phyloP scores from a whole-genome alignment of 768 basidiomycete genomes.

The Clavaria fumosa region DNA sequence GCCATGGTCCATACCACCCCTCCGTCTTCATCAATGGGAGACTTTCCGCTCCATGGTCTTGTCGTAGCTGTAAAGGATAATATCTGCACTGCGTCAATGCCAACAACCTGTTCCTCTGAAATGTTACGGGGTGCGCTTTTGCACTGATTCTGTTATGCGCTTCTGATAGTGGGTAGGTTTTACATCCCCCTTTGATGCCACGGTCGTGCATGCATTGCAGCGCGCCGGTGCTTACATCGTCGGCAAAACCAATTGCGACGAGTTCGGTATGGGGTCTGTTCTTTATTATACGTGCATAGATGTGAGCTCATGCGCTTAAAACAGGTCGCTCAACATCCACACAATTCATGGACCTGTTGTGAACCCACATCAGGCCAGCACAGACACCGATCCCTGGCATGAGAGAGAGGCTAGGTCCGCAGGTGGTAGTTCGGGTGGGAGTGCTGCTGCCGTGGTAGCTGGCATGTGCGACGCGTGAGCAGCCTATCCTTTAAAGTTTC shows the following conservation, averaged over 20 bases:
- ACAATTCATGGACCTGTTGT: conserved; percentile 62
- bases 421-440: conserved; percentile 91
- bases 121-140: conserved; percentile 44
- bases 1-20: conserved; percentile 31
- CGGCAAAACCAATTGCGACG: conserved; percentile 92
- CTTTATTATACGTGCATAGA: neutral
- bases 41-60: conserved; percentile 24
- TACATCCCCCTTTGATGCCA: conserved; percentile 72
- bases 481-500: conserved; percentile 3
- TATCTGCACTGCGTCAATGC: conserved; percentile 51
- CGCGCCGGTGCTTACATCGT: conserved; percentile 52
- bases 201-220: conserved; percentile 52
- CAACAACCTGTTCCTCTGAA: conserved; percentile 61
- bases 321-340: conserved; percentile 64
- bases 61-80: conserved; percentile 75
- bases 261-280: conserved; percentile 93
- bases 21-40: conserved; percentile 6
- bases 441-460: conserved; percentile 83
- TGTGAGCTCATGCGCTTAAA: conserved; percentile 4
- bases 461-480: conserved; percentile 75
- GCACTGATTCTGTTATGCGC: neutral
- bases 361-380: conserved; percentile 44
- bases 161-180: conserved; percentile 35
- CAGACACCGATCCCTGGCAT: conserved; percentile 12
- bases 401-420: conserved; percentile 41